These are phyloP conservation scores for Fusarium sp. DNA, from an alignment of 2,329 filamentous ascomycete species.

Conservation along the genomic window DNA sequence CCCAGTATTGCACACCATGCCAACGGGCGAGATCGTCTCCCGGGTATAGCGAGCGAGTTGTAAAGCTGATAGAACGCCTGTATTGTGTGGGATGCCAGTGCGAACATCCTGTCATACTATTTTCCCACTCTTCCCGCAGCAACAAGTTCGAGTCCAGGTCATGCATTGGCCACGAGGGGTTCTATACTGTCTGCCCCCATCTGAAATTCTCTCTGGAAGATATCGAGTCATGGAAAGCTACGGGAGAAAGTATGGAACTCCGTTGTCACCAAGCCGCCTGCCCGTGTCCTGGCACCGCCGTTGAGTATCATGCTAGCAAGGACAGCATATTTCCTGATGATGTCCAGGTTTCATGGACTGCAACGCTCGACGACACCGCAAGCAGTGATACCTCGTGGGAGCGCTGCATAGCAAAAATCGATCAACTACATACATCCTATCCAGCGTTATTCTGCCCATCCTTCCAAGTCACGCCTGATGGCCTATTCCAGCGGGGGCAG, in stretches of 20 bases:
- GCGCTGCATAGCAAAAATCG: neutral
- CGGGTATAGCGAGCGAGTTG: neutral
- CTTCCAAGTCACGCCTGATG: neutral
- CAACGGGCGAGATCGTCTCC: neutral
- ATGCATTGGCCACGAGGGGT: constrained; percentile 1
- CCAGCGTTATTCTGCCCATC: neutral
- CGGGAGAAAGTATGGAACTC: neutral
- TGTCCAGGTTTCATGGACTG: neutral
- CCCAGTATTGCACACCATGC: neutral
- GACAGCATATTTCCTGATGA: neutral
- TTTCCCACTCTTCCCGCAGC: constrained; percentile 1
- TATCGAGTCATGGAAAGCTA: neutral
- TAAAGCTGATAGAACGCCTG: neutral
- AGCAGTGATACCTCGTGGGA: neutral
- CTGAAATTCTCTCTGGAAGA: neutral
- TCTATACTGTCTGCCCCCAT: constrained; percentile 1
- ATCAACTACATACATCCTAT: neutral
- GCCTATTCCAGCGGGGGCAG: neutral
- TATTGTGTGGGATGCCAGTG: neutral
- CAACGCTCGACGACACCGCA: neutral
- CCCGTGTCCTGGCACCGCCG: neutral
- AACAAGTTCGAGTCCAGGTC: neutral
- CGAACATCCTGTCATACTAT: constrained; percentile 1
- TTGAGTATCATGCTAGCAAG: neutral
- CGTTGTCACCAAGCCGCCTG: neutral